phyloP scores from a whole-genome alignment of 148 eudicot genomes.

The Rhododendron ovatum region DNA sequence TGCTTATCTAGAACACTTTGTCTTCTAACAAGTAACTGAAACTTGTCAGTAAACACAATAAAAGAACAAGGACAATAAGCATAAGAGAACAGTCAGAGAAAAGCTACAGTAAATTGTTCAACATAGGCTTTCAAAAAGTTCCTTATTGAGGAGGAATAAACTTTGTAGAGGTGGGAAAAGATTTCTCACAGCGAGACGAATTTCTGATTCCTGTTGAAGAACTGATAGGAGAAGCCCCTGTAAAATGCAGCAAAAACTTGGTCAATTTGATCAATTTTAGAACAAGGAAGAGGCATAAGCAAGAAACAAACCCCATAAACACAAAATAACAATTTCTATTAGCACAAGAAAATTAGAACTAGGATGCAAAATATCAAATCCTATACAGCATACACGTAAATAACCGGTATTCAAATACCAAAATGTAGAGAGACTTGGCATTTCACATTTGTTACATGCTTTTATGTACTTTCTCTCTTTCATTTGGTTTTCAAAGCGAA shows the following conservation, averaged over 20 bases:
- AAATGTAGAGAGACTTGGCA: constrained; percentile 6
- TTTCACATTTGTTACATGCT: not conserved
- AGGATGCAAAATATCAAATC: not conserved
- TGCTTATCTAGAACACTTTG: not conserved
- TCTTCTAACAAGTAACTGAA: not conserved
- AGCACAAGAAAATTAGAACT: not conserved
- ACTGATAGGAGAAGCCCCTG: constrained; percentile 82
- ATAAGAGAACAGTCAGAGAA: not conserved
- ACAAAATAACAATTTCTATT: not conserved
- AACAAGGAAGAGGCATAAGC: not conserved
- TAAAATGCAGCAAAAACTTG: constrained; percentile 14
- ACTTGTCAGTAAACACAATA: not conserved
- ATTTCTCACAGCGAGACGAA: constrained; percentile 70
- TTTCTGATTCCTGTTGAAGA: constrained; percentile 75
- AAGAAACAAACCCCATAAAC: not conserved
- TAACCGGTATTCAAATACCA: not conserved
- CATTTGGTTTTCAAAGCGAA: not conserved
- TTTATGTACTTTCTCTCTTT: not conserved
- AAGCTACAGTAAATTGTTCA: not conserved
- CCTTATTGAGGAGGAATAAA: not conserved
- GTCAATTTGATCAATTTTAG: not conserved
- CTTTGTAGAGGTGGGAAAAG: not conserved
- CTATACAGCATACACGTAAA: not conserved
- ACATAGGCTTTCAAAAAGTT: not conserved
- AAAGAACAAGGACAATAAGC: not conserved